Evolutionary conservation across 495 filamentous ascomycete genomes (phyloP), one percentile per base, ranked within the genome.

Genomic region (Penicillium atrosanguineum): DNA sequence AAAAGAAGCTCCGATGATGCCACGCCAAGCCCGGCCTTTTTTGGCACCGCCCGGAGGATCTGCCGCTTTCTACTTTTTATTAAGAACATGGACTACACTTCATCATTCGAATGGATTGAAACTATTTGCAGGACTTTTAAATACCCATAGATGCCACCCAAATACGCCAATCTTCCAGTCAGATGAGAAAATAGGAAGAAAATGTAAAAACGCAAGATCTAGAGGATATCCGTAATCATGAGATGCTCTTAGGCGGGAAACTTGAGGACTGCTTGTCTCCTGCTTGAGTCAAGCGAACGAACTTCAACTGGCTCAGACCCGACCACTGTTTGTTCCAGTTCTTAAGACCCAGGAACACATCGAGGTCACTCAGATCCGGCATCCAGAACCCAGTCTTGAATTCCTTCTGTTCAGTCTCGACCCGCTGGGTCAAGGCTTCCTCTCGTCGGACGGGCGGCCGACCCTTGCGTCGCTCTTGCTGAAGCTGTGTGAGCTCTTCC

Each of bases 311-410:
- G 36, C 76, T 79, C 42, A 90, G 70, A 36, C 76, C 65, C 3
- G 82, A 76, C 81, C 85, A 87, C 45, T 83, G 69, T 6, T 82
- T 79, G 50, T 83, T 83, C 87, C 87, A 90, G 8, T 62, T 54
- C 55, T 68, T 67, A 52, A 90, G 64, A 48, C 62, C 70, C 46
- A 67, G 60, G 37, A 88, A 49, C 52, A 81, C 86, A 39, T 78
- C 72, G 44, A 61, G 57, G 41, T 86, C 72, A 44, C 72, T 64
- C 31, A 89, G 50, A 53, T 90, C 82, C 1, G 87, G 87, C 57
- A 87, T 66, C 80, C 85, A 89, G 62, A 95, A 95, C 0, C 94
- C 94, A 25, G 85, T 87, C 43, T 83, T 78, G 57, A 89, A 87
- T 72, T 98, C 94, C 63, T 87, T 87, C 59, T 87, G 74, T 57